These are phyloP conservation scores for Melampsora abietis-canadensis DNA, from an alignment of 1,284 basidiomycete species.

Conservation along the genomic window DNA sequence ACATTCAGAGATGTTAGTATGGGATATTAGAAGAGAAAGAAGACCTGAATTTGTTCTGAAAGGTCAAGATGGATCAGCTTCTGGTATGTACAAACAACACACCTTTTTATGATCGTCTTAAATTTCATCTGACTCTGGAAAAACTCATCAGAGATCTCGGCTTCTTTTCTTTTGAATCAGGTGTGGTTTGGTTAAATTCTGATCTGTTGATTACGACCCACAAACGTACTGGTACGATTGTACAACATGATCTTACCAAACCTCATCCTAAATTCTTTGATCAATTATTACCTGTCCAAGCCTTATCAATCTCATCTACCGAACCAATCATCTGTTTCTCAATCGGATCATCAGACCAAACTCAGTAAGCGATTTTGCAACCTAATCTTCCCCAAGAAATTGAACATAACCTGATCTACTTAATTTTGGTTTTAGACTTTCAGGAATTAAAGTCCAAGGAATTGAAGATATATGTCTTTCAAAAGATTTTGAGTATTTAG, in stretches of 20 bases:
- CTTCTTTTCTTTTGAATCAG: conserved; percentile 3
- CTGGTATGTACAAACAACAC: conserved; percentile 3
- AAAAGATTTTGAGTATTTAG: conserved; percentile 4
- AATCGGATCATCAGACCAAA: background rate
- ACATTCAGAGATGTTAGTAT: conserved; percentile 33
- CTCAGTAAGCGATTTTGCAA: too few species aligned
- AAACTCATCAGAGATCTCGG: background rate
- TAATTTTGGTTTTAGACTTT: background rate
- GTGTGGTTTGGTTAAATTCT: conserved; percentile 24
- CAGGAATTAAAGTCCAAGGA: conserved; percentile 15
- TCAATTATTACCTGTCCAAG: conserved; percentile 25
- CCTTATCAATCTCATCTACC: conserved; percentile 21
- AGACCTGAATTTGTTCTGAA: conserved; percentile 30
- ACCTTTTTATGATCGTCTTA: too few species aligned
- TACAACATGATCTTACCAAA: conserved; percentile 34
- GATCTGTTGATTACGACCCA: conserved; percentile 25
- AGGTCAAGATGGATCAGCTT: conserved; percentile 35
- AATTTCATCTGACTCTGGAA: too few species aligned
- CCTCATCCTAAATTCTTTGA: conserved; percentile 21
- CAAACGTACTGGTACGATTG: conserved; percentile 27
- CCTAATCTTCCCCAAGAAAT: background rate
- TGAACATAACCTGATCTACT: background rate
- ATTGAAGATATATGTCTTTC: conserved; percentile 9
- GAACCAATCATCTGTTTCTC: conserved; percentile 17
- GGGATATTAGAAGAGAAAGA: conserved; percentile 33